A percentile compares a stretch with the other conserved stretches of the same genome.
Evolutionary conservation across 2,329 filamentous ascomycete species (phyloP).

Genomic region (Curvularia lunata): DNA sequence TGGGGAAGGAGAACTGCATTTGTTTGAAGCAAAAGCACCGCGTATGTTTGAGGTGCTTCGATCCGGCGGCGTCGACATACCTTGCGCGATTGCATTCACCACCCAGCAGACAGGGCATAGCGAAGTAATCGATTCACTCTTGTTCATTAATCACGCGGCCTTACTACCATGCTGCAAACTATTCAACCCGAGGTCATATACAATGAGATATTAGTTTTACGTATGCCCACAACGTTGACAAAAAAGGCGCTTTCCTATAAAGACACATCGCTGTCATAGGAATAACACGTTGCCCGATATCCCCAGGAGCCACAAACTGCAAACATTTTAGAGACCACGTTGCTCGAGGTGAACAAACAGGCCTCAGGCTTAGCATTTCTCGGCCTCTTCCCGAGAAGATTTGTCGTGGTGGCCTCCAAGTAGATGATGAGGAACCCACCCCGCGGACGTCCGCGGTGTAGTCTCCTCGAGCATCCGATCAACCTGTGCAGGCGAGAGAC

Average conservation of each 20-base stretch:
- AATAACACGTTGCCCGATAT: background rate
- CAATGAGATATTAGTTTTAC: too few relatives aligned
- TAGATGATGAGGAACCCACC: slow-evolving; percentile 68
- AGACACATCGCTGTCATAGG: background rate
- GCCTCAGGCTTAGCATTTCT: background rate
- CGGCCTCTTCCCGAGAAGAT: background rate
- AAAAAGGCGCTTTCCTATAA: background rate
- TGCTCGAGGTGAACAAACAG: slow-evolving; percentile 1
- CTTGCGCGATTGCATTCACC: background rate
- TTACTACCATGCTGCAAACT: background rate
- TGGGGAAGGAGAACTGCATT: background rate
- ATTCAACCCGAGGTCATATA: background rate
- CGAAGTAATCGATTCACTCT: too few relatives aligned
- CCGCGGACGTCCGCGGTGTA: slow-evolving; percentile 72
- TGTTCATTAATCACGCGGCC: background rate
- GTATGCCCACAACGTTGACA: background rate
- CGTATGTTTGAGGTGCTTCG: background rate
- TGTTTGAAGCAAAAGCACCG: background rate
- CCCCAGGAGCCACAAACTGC: background rate
- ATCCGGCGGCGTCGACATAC: background rate
- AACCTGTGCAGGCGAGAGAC: slow-evolving; percentile 77
- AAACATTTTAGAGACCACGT: background rate
- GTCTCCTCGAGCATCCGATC: slow-evolving; percentile 87
- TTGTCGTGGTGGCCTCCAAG: slow-evolving; percentile 8
- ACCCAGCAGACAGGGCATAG: background rate